Evolutionary conservation across 2,329 filamentous ascomycete genomes (phyloP), one percentile per base, ranked within the genome.

Genomic region (Hypoxylon sp.): DNA sequence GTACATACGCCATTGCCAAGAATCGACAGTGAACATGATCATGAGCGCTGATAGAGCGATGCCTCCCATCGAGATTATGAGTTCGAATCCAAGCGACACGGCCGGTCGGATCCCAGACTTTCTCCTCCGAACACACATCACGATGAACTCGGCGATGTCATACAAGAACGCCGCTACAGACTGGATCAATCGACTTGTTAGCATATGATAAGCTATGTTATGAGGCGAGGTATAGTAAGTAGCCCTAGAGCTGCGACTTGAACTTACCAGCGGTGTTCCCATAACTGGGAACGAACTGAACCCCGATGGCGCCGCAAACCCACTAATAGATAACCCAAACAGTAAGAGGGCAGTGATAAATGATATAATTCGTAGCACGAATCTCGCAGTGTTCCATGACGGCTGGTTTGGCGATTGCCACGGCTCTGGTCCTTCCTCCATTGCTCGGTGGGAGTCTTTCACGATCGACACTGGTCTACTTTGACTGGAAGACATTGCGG

Each of bases 1-100:
- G 11, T 57, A 53, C 2, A 6, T 37, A 30, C 22, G 13, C 58
- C 33, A 68, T 2, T 3, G 6, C 46, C 53, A 64, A 11, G 46
- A 37, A 17, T 44, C 40, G 51, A 61, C 14, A 2, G 62, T 46
- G 7, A 17, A 35, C 17, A 6, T 20, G 58, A 64, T 27, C 2
- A 68, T 37, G 13, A 71, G 20, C 0, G 14, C 40, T 3, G 66
- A 46, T 2, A 64, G 4, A 2, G 31, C 53, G 30, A 69, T 7
- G 5, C 69, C 66, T 7, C 25, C 51, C 0, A 60, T 0, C 0
- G 55, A 42, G 22, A 69, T 31, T 11, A 66, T 27, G 25, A 71
- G 65, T 17, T 71, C 66, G 42, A 71, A 62, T 1, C 65, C 65
- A 10, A 64, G 58, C 11, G 65, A 57, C 2, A 65, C 42, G 17